phyloP scores from a whole-genome alignment of 345 rosid genomes.

The Pistacia integerrima region DNA sequence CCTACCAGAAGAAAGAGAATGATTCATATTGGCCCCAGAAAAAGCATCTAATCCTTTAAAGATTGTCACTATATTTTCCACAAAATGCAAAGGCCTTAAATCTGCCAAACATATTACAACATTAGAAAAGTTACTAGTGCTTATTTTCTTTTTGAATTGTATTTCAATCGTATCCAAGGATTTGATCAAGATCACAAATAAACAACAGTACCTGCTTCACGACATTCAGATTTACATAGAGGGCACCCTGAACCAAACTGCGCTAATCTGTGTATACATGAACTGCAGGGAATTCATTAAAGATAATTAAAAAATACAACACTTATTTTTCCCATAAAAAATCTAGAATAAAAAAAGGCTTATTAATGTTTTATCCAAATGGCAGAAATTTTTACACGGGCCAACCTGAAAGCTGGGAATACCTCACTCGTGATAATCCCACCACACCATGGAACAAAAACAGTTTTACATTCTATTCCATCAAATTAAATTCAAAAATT shows the following conservation, averaged over 20 bases:
- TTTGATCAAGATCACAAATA: not conserved
- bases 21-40: slow-evolving; percentile 41
- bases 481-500: no score
- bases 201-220: slow-evolving; percentile 37
- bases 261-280: slow-evolving; percentile 42
- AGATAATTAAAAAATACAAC: not conserved
- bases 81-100: slow-evolving; percentile 47
- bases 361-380: no score
- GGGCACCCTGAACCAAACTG: slow-evolving; percentile 50
- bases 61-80: slow-evolving; percentile 63
- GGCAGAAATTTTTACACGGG: no score
- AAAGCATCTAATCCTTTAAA: slow-evolving; percentile 64
- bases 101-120: slow-evolving; percentile 37
- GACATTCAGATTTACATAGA: slow-evolving; percentile 46
- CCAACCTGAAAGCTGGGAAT: no score
- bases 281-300: slow-evolving; percentile 40
- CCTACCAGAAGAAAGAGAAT: slow-evolving; percentile 33
- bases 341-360: not conserved
- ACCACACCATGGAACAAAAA: no score
- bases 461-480: no score
- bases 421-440: no score
- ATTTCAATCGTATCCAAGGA: not conserved
- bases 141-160: not conserved
- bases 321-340: not conserved
- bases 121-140: no score